A percentile compares a stretch with the other conserved stretches of the same genome.
phyloP scores from a whole-genome alignment of 805 yeast genomes.

The Saccharomyces eubayanus region DNA sequence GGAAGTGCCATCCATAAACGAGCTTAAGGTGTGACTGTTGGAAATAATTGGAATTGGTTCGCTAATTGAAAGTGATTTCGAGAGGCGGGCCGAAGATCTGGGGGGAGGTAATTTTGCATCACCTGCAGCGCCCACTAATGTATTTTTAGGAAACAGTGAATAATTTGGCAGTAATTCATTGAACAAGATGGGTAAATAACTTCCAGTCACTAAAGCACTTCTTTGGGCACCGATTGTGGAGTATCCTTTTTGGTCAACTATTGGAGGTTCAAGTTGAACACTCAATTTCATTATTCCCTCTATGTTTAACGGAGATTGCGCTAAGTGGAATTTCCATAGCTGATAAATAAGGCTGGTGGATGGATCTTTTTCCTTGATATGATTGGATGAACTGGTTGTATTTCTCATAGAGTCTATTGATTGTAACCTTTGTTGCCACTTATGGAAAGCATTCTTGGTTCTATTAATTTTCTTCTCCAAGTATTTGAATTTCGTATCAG shows the following conservation, averaged over 20 bases:
- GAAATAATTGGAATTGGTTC: conserved; percentile 5
- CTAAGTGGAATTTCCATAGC: conserved; percentile 24
- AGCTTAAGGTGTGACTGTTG: not conserved
- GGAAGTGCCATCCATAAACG: not conserved
- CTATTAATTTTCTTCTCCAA: conserved; percentile 60
- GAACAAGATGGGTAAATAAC: conserved; percentile 57
- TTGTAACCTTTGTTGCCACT: conserved; percentile 70
- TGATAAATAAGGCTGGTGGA: conserved; percentile 23
- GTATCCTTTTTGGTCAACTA: conserved; percentile 17
- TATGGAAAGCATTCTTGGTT: conserved; percentile 60
- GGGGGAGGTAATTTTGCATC: conserved; percentile 15
- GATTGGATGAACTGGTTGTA: not conserved
- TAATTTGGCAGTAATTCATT: conserved; percentile 49
- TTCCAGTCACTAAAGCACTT: conserved; percentile 53
- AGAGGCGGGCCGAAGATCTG: conserved; percentile 18
- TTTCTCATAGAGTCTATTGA: conserved; percentile 3
- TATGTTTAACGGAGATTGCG: conserved; percentile 37
- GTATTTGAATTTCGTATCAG: conserved; percentile 31
- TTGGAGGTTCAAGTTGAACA: conserved; percentile 53
- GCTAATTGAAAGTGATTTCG: conserved; percentile 9
- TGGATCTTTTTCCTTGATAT: conserved; percentile 16
- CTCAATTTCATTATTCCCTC: conserved; percentile 58
- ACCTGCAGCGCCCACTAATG: conserved; percentile 49
- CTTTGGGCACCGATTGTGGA: conserved; percentile 38
- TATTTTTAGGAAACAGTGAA: conserved; percentile 45